phyloP scores from a whole-genome alignment of 2,329 filamentous ascomycete genomes.

The Cercospora janseana region DNA sequence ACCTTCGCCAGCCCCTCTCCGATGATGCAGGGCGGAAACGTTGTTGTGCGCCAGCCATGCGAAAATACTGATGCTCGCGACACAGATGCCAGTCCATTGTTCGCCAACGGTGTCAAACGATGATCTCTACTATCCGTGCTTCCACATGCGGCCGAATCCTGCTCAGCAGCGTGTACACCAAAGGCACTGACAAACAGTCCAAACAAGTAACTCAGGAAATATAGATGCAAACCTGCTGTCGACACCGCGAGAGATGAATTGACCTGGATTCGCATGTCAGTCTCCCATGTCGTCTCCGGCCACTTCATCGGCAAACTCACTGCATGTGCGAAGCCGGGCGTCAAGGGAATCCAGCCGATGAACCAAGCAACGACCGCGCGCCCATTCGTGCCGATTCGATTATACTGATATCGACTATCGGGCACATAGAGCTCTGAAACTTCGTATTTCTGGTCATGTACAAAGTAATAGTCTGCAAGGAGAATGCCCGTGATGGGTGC shows the following conservation, averaged over 20 bases:
- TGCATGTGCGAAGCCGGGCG: slow-evolving; percentile 27
- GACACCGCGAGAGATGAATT: slow-evolving; percentile 9
- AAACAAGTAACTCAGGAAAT: slow-evolving; percentile 28
- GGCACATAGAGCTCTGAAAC: slow-evolving; percentile 32
- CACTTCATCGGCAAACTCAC: slow-evolving; percentile 8
- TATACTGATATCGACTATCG: slow-evolving; percentile 29
- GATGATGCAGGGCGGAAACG: no score
- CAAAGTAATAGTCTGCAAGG: slow-evolving; percentile 41
- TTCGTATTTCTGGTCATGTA: slow-evolving; percentile 23
- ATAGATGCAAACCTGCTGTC: slow-evolving; percentile 21
- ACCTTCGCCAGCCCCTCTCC: no score
- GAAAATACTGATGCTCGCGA: no score
- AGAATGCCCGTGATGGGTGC: slow-evolving; percentile 43
- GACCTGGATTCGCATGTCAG: slow-evolving; percentile 4
- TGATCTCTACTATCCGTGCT: no score
- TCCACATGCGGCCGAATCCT: no score
- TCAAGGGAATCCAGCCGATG: slow-evolving; percentile 26
- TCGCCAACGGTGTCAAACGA: no score
- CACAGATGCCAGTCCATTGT: no score
- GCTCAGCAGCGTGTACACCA: no score
- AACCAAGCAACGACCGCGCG: slow-evolving; percentile 27
- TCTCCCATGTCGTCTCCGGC: neutral
- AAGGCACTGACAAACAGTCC: slow-evolving; percentile 22
- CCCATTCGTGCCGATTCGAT: slow-evolving; percentile 29
- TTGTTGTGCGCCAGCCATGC: no score